phyloP scores from a whole-genome alignment of 1,139 yeast species.

The Nadsonia starkeyi-henricii region DNA sequence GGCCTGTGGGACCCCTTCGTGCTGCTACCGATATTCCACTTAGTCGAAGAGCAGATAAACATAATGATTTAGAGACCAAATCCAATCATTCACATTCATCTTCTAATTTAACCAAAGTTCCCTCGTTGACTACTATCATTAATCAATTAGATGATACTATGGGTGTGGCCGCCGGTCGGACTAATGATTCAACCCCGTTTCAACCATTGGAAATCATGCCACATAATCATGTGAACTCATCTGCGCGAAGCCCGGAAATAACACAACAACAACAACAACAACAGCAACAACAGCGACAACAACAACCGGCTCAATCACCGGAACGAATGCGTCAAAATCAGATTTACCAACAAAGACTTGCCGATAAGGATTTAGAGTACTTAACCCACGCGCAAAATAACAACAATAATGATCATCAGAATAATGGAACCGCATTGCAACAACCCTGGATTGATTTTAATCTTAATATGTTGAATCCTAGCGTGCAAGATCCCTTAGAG shows the following conservation, averaged over 20 bases:
- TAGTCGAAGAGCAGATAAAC: too few species aligned
- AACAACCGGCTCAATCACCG: not conserved
- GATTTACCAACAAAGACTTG: constrained; percentile 5
- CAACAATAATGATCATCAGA: constrained; percentile 1
- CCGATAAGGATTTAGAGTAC: not conserved
- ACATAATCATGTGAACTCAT: constrained; percentile 5
- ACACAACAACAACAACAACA: constrained; percentile 7
- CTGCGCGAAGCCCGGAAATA: constrained; percentile 5
- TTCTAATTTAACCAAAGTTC: not conserved
- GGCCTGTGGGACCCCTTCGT: too few species aligned
- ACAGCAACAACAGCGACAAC: constrained; percentile 1
- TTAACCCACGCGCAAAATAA: not conserved
- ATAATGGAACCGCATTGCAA: not conserved
- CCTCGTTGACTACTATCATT: not conserved
- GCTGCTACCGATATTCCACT: too few species aligned
- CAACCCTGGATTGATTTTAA: not conserved
- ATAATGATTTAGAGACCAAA: too few species aligned
- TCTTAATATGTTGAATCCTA: not conserved
- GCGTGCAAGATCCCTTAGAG: not conserved
- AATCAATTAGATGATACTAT: not conserved
- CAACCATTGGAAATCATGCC: too few species aligned
- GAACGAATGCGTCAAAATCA: not conserved
- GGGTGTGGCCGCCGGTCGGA: not conserved
- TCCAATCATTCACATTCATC: too few species aligned
- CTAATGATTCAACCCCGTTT: not conserved